A percentile compares a stretch with the other conserved stretches of the same genome.
Conservation (phyloP, 2,329 filamentous ascomycete genomes). For the Colletotrichum magnum region DNA sequence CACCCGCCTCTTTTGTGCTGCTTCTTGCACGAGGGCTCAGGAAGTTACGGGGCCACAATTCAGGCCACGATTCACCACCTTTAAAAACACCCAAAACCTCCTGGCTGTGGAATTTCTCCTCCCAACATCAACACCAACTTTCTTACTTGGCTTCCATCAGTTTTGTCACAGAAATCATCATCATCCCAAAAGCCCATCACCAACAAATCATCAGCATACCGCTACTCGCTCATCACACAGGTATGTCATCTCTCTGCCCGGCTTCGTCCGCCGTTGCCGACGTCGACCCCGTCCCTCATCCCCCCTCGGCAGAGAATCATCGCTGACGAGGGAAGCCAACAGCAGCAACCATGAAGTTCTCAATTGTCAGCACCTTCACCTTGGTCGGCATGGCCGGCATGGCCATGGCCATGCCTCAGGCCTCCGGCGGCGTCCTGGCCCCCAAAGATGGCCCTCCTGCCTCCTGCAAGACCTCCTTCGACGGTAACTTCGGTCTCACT, state of each 20-base stretch:
- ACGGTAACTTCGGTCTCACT: conserved; percentile 72
- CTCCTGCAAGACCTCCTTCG: conserved; percentile 65
- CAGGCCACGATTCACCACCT: background rate
- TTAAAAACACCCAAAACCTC: conserved; percentile 12
- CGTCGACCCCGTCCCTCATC: too few species aligned
- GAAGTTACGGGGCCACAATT: conserved; percentile 5
- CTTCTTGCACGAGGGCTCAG: conserved; percentile 19
- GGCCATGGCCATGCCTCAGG: conserved; percentile 59
- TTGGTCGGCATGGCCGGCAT: conserved; percentile 58
- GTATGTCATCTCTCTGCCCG: conserved; percentile 7
- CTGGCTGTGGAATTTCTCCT: conserved; percentile 10
- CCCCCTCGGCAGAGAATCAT: background rate
- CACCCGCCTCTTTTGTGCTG: conserved; percentile 23
- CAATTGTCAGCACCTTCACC: conserved; percentile 47
- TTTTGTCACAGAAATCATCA: conserved; percentile 11
- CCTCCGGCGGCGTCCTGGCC: conserved; percentile 60
- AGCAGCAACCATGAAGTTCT: conserved; percentile 24
- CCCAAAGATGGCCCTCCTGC: conserved; percentile 64
- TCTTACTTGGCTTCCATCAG: conserved; percentile 6
- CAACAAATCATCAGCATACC: background rate
- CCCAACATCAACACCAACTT: conserved; percentile 17
- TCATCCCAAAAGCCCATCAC: conserved; percentile 6
- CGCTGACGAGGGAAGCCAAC: background rate
- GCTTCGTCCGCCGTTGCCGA: background rate
- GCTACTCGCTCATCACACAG: conserved; percentile 13